Percentiles rank a stretch among this genome's conserved stretches.
phyloP scores from a whole-genome alignment of 1,139 yeast genomes.

The Tardiomyces depauwii region DNA sequence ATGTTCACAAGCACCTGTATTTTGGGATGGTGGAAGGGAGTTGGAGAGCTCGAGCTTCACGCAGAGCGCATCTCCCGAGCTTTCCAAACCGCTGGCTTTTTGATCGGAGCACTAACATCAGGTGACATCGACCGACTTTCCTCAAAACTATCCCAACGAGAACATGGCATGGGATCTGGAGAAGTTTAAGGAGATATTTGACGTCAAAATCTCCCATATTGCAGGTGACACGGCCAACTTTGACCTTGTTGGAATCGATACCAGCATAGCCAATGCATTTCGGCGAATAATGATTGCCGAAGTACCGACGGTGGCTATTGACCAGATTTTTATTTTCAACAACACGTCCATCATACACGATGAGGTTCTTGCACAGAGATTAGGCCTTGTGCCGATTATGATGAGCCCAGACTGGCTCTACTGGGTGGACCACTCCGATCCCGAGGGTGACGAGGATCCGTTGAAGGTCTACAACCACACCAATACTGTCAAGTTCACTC shows the following conservation, averaged over 20 bases:
- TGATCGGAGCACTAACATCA: neutral
- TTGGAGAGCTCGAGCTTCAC: too few relatives aligned
- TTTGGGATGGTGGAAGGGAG: too few relatives aligned
- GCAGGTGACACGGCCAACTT: slow-evolving; percentile 71
- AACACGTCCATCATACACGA: slow-evolving; percentile 96
- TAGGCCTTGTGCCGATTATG: slow-evolving; percentile 82
- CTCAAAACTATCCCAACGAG: slow-evolving; percentile 60
- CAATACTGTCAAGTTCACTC: slow-evolving; percentile 74
- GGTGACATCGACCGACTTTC: slow-evolving; percentile 68
- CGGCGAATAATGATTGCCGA: slow-evolving; percentile 95
- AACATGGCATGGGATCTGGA: slow-evolving; percentile 80
- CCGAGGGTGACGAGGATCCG: slow-evolving; percentile 37
- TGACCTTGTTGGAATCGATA: slow-evolving; percentile 76
- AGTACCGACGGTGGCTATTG: slow-evolving; percentile 93
- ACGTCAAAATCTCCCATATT: slow-evolving; percentile 51
- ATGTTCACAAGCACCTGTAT: too few relatives aligned
- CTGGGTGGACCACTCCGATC: slow-evolving; percentile 51
- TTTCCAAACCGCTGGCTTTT: too few relatives aligned
- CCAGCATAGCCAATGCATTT: slow-evolving; percentile 91
- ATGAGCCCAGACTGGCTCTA: slow-evolving; percentile 68
- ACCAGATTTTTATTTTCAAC: slow-evolving; percentile 78
- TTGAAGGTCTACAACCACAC: slow-evolving; percentile 31
- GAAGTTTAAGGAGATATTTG: slow-evolving; percentile 57
- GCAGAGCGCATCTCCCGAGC: too few relatives aligned
- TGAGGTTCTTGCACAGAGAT: slow-evolving; percentile 90